Evolutionary conservation across 2,329 filamentous ascomycete species (phyloP).

Genomic region (Aspergillus brunneoviolaceus): DNA sequence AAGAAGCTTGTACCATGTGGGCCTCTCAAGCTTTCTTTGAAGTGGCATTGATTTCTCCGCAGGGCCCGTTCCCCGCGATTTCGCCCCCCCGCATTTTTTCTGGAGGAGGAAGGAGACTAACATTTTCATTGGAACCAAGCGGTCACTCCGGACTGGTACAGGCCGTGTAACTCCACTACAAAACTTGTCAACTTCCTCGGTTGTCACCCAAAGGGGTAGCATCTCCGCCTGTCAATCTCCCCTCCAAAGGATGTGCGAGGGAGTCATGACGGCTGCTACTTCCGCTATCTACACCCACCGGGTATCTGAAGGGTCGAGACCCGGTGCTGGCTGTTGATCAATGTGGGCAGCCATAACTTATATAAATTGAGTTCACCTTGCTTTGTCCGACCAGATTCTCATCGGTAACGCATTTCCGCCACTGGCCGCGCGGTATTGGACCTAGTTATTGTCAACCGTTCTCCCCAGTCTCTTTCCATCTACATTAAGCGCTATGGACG

Average conservation of each 20-base stretch:
- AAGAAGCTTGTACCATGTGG: neutral
- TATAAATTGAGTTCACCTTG: neutral
- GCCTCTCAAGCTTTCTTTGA: neutral
- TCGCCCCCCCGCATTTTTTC: neutral
- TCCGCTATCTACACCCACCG: neutral
- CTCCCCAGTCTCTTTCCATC: conserved; percentile 5
- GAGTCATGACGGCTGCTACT: neutral
- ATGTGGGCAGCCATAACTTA: neutral
- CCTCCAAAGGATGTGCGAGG: conserved; percentile 16
- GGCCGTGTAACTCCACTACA: neutral
- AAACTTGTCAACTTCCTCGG: conserved; percentile 27
- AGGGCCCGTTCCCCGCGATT: conserved; percentile 20
- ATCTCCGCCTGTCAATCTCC: conserved; percentile 15
- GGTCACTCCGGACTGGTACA: neutral
- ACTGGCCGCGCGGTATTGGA: neutral
- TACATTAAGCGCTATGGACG: neutral
- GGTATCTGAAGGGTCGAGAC: neutral
- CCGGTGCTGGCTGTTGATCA: neutral
- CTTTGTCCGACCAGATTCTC: neutral
- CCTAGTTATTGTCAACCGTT: neutral
- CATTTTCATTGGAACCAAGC: neutral
- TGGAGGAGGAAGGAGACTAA: neutral
- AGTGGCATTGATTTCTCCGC: neutral
- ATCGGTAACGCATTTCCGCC: neutral
- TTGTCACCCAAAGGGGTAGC: conserved; percentile 20